Conservation (phyloP, 371 early-diverging fungal genomes). For the Zopfochytrium polystomum region DNA sequence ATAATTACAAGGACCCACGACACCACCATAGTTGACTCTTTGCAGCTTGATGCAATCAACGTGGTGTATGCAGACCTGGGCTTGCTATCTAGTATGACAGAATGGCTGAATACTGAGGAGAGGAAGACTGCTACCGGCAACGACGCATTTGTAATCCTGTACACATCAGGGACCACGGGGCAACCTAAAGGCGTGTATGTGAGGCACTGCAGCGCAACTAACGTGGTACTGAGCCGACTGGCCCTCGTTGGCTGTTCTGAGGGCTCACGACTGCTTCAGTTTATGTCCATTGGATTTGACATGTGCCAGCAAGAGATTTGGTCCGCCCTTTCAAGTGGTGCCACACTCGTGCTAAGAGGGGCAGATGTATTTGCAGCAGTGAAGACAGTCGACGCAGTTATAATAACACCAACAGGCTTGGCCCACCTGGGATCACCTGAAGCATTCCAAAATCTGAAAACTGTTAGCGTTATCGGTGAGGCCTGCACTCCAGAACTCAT, state of each 20-base stretch:
- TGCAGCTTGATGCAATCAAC: too few relatives aligned
- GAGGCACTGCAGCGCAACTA: not conserved
- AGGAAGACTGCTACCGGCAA: not conserved
- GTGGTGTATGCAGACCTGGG: too few relatives aligned
- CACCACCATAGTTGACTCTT: too few relatives aligned
- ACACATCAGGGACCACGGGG: conserved; percentile 35
- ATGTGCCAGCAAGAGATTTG: conserved; percentile 19
- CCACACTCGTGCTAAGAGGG: conserved; percentile 23
- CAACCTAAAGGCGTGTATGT: conserved; percentile 32
- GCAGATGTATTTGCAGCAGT: not conserved
- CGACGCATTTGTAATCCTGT: conserved; percentile 6
- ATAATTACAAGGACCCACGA: too few relatives aligned
- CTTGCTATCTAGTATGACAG: too few relatives aligned
- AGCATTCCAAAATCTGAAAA: conserved; percentile 13
- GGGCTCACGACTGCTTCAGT: conserved; percentile 9
- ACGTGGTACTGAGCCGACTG: not conserved
- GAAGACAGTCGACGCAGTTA: conserved; percentile 3
- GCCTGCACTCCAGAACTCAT: conserved; percentile 20
- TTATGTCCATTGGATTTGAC: conserved; percentile 22
- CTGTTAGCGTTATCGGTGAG: conserved; percentile 18
- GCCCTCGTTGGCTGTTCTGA: not conserved
- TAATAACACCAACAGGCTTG: conserved; percentile 28
- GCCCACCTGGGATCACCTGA: conserved; percentile 12
- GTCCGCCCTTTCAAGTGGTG: conserved; percentile 16
- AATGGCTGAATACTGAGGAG: too few relatives aligned